Percentiles rank a stretch among this genome's conserved stretches.
phyloP scores from a whole-genome alignment of 1,284 basidiomycete genomes.

The Phylloboletellus chloephorus region DNA sequence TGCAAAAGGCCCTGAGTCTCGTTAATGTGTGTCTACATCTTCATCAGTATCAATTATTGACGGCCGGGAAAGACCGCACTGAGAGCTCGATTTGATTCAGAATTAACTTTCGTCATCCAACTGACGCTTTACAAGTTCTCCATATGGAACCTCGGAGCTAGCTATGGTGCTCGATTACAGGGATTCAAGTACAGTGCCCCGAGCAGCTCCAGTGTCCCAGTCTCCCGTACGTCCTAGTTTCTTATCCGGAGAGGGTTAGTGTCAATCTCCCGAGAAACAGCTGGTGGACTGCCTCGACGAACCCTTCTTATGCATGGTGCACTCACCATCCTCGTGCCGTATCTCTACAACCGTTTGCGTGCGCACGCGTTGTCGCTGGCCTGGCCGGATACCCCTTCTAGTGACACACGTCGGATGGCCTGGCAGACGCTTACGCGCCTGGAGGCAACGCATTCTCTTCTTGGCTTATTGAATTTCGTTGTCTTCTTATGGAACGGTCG shows the following conservation, averaged over 20 bases:
- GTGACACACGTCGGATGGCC: slow-evolving; percentile 65
- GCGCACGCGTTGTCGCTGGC: slow-evolving; percentile 73
- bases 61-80: slow-evolving; percentile 47
- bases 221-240: slow-evolving; percentile 18
- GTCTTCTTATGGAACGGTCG: slow-evolving; percentile 84
- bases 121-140: slow-evolving; percentile 81
- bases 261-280: slow-evolving; percentile 35
- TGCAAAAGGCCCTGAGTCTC: slow-evolving; percentile 68
- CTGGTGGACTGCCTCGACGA: slow-evolving; percentile 55
- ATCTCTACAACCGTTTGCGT: slow-evolving; percentile 71
- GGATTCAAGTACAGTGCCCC: slow-evolving; percentile 61
- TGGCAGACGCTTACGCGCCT: slow-evolving; percentile 70
- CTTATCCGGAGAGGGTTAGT: slow-evolving; percentile 2
- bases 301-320: slow-evolving; percentile 65
- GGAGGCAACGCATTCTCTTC: slow-evolving; percentile 60
- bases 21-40: slow-evolving; percentile 52
- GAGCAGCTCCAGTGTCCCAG: slow-evolving; percentile 32
- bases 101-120: slow-evolving; percentile 74
- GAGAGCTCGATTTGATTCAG: slow-evolving; percentile 70
- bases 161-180: slow-evolving; percentile 90
- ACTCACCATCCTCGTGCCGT: slow-evolving; percentile 75
- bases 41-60: slow-evolving; percentile 8
- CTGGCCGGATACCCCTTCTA: slow-evolving; percentile 86
- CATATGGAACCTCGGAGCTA: slow-evolving; percentile 75
- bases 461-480: slow-evolving; percentile 73